Evolutionary conservation across 176 grass and related monocot species (phyloP).

Genomic region (Rhynchospora pubera): DNA sequence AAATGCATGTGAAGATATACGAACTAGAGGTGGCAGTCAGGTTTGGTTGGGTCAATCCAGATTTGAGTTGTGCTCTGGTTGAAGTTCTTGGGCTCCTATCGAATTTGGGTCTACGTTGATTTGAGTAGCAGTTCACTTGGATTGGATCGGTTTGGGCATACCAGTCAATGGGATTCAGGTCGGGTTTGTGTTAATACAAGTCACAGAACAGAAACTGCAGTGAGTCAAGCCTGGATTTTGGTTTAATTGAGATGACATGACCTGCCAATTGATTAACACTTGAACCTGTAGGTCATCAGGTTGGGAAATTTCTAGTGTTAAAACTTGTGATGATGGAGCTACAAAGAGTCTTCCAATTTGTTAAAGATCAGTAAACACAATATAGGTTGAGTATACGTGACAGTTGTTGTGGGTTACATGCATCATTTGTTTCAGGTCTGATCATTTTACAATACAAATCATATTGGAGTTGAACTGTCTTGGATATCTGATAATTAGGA

Average conservation of each 20-base stretch:
- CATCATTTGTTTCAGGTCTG: not conserved
- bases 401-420: not conserved
- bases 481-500: not conserved
- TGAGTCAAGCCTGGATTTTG: not conserved
- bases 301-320: not conserved
- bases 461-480: not conserved
- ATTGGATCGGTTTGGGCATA: not conserved
- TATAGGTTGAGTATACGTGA: not conserved
- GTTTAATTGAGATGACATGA: not conserved
- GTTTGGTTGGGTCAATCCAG: not conserved
- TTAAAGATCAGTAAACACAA: not conserved
- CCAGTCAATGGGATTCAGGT: not conserved
- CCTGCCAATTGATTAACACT: not conserved
- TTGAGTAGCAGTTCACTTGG: not conserved
- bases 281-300: not conserved
- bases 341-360: not conserved
- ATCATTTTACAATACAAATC: not conserved
- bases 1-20: not conserved
- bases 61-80: not conserved
- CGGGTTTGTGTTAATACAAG: not conserved
- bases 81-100: not conserved
- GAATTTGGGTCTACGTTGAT: not conserved
- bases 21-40: not conserved
- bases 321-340: not conserved
- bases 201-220: not conserved